Evolutionary conservation across 345 rosid genomes (phyloP).

Genomic region (thale cress (Arabidopsis thaliana)): DNA sequence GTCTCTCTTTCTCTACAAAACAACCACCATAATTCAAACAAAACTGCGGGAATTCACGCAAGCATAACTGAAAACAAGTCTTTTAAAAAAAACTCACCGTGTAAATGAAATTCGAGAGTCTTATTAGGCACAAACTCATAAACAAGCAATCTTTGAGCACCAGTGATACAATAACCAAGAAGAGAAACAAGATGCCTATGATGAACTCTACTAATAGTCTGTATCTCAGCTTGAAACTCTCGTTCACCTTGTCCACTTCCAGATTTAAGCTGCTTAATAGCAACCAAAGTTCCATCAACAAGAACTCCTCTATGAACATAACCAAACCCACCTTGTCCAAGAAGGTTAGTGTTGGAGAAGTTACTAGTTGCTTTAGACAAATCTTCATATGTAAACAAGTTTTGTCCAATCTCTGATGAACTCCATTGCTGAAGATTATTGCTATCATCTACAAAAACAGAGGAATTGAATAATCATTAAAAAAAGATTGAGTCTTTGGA

Average conservation of each 20-base stretch:
- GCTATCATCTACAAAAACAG: slow-evolving; percentile 16
- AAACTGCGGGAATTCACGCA: not conserved
- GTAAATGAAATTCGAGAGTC: slow-evolving; percentile 68
- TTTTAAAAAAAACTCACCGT: slow-evolving; percentile 53
- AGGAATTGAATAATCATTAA: slow-evolving; percentile 27
- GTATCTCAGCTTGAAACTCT: slow-evolving; percentile 74
- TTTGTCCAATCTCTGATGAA: slow-evolving; percentile 44
- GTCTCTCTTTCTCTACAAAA: slow-evolving; percentile 66
- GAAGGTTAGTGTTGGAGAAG: slow-evolving; percentile 57
- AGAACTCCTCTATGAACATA: slow-evolving; percentile 74
- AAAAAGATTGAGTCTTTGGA: not conserved
- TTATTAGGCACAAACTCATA: slow-evolving; percentile 79
- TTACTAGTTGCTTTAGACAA: slow-evolving; percentile 58
- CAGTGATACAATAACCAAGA: slow-evolving; percentile 67
- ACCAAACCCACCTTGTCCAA: slow-evolving; percentile 88
- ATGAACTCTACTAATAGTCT: slow-evolving; percentile 64
- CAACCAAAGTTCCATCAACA: slow-evolving; percentile 60
- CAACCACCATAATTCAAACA: not conserved
- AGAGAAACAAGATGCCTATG: slow-evolving; percentile 77
- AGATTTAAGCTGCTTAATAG: slow-evolving; percentile 71
- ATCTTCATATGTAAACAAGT: slow-evolving; percentile 59
- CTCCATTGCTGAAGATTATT: slow-evolving; percentile 47
- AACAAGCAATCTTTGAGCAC: slow-evolving; percentile 68
- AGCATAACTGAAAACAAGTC: slow-evolving; percentile 3
- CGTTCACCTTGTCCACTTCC: slow-evolving; percentile 74